phyloP scores from a whole-genome alignment of 192 early-diverging fungal species.

The Linnemannia hyalina region DNA sequence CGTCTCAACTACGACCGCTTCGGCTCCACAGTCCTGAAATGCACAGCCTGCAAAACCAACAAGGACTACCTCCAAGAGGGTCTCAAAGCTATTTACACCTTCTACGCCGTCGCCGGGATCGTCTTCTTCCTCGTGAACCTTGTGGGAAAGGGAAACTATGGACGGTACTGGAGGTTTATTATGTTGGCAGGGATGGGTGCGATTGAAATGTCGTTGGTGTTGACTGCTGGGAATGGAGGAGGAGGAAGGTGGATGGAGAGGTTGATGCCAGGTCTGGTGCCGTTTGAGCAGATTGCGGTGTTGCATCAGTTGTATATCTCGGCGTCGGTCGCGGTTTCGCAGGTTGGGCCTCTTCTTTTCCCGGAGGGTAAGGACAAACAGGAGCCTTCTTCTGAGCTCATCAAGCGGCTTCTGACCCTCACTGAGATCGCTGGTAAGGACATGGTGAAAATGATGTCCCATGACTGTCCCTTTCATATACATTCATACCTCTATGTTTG shows the following conservation, averaged over 20 bases:
- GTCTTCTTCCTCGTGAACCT: background rate
- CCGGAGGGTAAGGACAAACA: background rate
- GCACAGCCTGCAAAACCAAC: conserved; percentile 11
- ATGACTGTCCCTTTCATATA: too few species aligned
- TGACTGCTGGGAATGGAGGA: background rate
- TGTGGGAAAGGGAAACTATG: background rate
- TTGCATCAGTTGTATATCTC: conserved; percentile 3
- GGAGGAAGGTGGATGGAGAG: background rate
- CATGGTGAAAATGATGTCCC: too few species aligned
- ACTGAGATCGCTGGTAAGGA: background rate
- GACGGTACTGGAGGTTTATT: conserved; percentile 24
- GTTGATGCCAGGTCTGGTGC: conserved; percentile 11
- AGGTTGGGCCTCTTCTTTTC: background rate
- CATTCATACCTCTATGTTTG: too few species aligned
- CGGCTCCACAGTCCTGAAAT: background rate
- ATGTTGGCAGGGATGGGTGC: background rate
- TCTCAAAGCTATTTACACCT: background rate
- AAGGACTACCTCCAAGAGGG: conserved; percentile 17
- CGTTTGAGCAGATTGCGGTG: conserved; percentile 15
- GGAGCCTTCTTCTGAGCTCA: background rate
- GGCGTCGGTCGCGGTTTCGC: background rate
- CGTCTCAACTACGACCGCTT: conserved; percentile 24
- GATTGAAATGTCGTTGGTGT: conserved; percentile 8
- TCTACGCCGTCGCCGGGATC: background rate
- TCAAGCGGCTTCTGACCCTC: background rate